Evolutionary conservation across 2,329 filamentous ascomycete species (phyloP), one percentile per base, ranked within the genome.

Genomic region (Thermothelomyces thermophilus): DNA sequence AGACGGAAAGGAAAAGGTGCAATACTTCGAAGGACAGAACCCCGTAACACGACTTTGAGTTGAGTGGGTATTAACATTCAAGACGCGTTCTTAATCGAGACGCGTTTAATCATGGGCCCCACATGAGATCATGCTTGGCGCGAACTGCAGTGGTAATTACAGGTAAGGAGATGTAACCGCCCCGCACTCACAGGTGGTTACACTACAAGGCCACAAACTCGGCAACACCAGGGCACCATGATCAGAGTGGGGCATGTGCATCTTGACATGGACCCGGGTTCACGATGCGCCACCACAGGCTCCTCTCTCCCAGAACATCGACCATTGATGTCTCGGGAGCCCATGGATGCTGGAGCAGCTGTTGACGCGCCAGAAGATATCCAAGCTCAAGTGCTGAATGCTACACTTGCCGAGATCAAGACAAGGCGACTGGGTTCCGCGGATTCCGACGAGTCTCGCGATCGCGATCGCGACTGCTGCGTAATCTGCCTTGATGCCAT

Each of bases 401-500:
- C 62, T 40, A 76, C 73, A 0, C 68, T 77, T 14, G 60, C 65
- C 51, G 70, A 75, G 55, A 64, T 72, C 39, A 62, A 67, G 39
- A 53, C 53, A 35, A 50, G 48, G 17, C 49, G 55, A 56, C 53
- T 64, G 16, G 56, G 56, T 30, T 10, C 36, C n/a, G 54, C 63
- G 20, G 59, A 61, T 42, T 56, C 19, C 35, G 17, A 24, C 37
- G 36, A 41, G n/a, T 19, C 50, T 3, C 30, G 13, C 9, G 55
- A 59, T 55, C 80, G 76, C 62, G 95, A 90, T 66, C 30, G 13
- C 9, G 55, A 60, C 55, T 80, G 76, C 62, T 96, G 90, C 66
- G 88, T 94, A 56, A 93, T 97, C 66, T 97, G 90, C 66, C 81
- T 96, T 53, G 86, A 91, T 50, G 63, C 70, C 46, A 74, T 95